Evolutionary conservation across 768 basidiomycete species (phyloP), one percentile per base, ranked within the genome.

Genomic region (Mycena amicta): DNA sequence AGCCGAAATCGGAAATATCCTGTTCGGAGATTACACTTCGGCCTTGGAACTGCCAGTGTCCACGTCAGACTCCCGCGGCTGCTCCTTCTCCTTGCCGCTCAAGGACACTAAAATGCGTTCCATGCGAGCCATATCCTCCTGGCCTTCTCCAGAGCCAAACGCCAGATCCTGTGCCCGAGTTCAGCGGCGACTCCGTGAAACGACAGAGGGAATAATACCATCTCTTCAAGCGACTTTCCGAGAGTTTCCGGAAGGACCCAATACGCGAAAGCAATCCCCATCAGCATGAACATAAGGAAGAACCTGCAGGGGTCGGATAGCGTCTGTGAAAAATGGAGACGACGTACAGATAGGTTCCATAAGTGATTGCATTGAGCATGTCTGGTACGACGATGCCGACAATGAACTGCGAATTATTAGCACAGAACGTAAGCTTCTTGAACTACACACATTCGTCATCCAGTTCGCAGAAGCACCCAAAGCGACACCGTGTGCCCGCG

Each of bases 401-500:
- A n/a, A 64, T 56, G 22, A 68, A 70, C 26, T 64, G 41, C 26
- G 13, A 4, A 26, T 4, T 0, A 26, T 53, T 30, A 47, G 52
- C 16, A 31, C 60, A 46, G 28, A 25, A 33, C 18, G 27, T 30
- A 16, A 46, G 30, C 50, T 43, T 41, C 28, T 4, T 18, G 2
- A 25, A 29, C 23, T 31, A 56, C 57, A 25, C 52, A 45, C 65
- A 29, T 76, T 77, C 26, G 75, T 73, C 63, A 75, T 73, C 77
- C 77, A 78, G 23, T 75, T 76, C 0, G 70, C 63, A 15, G 77
- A 79, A 3, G 77, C 74, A 5, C 70, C 78, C 25, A 78, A 71
- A 0, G 77, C 76, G 25, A 77, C 73, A 25, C 77, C 77, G 15
- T 75, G 78, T 5, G 75, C 72, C 27, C 77, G 66, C 15, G 77